Percentiles rank a stretch among this genome's conserved stretches.
These are phyloP conservation scores for Penicillium sumatraense DNA, from an alignment of 2,329 filamentous ascomycete genomes.

Conservation along the genomic window DNA sequence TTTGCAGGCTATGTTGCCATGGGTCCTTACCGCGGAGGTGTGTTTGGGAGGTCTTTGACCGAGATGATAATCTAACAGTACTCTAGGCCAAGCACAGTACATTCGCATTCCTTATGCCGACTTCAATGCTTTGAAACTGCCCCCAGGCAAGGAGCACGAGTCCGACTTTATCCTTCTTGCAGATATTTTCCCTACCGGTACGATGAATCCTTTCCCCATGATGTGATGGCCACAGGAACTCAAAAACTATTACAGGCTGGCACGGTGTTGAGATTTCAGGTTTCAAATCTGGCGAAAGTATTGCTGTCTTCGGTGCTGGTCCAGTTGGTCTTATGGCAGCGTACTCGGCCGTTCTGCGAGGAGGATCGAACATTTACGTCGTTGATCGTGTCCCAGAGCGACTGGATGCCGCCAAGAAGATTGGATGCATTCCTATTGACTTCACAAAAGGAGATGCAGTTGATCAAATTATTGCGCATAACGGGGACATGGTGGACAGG, in stretches of 20 bases:
- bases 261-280: constrained; percentile 53
- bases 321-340: constrained; percentile 70
- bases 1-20: constrained; percentile 50
- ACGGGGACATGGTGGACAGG: constrained; percentile 66
- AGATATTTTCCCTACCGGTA: constrained; percentile 30
- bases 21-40: constrained; percentile 54
- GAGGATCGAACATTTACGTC: constrained; percentile 65
- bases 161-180: constrained; percentile 54
- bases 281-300: constrained; percentile 64
- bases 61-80: not conserved
- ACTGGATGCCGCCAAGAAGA: constrained; percentile 63
- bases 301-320: constrained; percentile 68
- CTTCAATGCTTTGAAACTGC: constrained; percentile 67
- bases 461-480: constrained; percentile 63
- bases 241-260: constrained; percentile 18
- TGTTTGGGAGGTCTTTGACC: not conserved
- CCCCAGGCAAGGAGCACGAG: constrained; percentile 64
- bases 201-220: not conserved
- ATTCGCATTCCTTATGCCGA: constrained; percentile 69
- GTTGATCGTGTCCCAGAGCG: constrained; percentile 67
- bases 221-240: not conserved
- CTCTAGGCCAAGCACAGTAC: constrained; percentile 61
- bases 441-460: constrained; percentile 62
- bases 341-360: constrained; percentile 64
- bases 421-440: constrained; percentile 65